phyloP scores from a whole-genome alignment of 768 basidiomycete genomes.

The Lactifluus piperatus region DNA sequence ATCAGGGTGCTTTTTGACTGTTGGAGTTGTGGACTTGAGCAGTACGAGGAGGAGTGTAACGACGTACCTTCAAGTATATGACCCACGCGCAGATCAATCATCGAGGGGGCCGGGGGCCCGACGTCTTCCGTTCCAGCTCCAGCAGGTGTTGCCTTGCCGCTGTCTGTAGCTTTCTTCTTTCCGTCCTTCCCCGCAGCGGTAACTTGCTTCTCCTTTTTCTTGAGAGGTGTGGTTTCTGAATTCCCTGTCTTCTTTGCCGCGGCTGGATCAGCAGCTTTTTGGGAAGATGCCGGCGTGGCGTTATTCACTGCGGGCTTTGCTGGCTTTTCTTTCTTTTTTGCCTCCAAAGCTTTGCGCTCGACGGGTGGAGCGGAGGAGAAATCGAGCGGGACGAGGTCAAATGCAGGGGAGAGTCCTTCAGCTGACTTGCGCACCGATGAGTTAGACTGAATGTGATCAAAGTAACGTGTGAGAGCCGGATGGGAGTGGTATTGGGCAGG shows the following conservation, averaged over 20 bases:
- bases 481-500: conserved; percentile 67
- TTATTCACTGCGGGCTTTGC: conserved; percentile 28
- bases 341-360: conserved; percentile 61
- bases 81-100: conserved; percentile 95
- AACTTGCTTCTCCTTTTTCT: conserved; percentile 38
- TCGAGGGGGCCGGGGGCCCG: conserved; percentile 83
- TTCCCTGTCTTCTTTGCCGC: conserved; percentile 51
- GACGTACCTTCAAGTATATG: conserved; percentile 79
- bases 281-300: conserved; percentile 19
- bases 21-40: neutral
- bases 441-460: conserved; percentile 83
- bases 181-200: conserved; percentile 33
- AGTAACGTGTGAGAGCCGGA: conserved; percentile 86
- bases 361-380: conserved; percentile 64
- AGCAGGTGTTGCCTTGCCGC: conserved; percentile 22
- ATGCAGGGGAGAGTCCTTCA: conserved; percentile 41
- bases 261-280: conserved; percentile 27
- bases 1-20: conserved; percentile 90
- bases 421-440: conserved; percentile 54
- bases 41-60: neutral
- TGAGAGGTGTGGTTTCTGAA: conserved; percentile 28
- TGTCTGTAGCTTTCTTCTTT: conserved; percentile 29
- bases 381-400: conserved; percentile 57
- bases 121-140: conserved; percentile 51
- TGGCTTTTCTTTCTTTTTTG: conserved; percentile 72